phyloP scores from a whole-genome alignment of 2,329 filamentous ascomycete species.

The Scytalidium sp. region DNA sequence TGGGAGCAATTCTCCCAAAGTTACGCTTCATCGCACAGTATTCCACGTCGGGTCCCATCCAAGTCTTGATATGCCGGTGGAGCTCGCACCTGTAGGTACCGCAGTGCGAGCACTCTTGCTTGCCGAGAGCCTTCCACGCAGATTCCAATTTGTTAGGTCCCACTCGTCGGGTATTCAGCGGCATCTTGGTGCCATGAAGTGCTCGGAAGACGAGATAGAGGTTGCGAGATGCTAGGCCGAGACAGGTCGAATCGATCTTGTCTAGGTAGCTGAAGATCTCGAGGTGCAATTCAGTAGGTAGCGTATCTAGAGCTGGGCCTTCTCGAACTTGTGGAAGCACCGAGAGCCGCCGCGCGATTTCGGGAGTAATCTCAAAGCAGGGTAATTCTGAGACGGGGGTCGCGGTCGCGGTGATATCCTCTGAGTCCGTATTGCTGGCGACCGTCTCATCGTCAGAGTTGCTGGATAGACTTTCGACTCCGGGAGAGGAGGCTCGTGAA shows the following conservation, averaged over 20 bases:
- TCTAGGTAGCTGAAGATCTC: conserved; percentile 60
- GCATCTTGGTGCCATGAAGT: conserved; percentile 50
- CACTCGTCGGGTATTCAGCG: conserved; percentile 52
- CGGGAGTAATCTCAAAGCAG: conserved; percentile 17
- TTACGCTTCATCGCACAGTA: conserved; percentile 59
- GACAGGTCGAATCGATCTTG: conserved; percentile 60
- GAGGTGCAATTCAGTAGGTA: conserved; percentile 59
- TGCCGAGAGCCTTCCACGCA: conserved; percentile 60
- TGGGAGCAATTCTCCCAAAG: conserved; percentile 47
- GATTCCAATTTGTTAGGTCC: conserved; percentile 63
- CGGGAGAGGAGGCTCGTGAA: neutral
- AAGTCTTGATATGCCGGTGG: conserved; percentile 57
- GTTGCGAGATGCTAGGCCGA: conserved; percentile 55
- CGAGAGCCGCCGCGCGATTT: conserved; percentile 16
- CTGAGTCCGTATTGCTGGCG: neutral
- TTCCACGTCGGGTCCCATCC: conserved; percentile 55
- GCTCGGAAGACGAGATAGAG: conserved; percentile 57
- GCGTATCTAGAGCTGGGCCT: conserved; percentile 37
- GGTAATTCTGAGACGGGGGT: neutral
- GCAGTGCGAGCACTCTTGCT: conserved; percentile 61
- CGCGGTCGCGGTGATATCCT: neutral
- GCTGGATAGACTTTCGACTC: neutral
- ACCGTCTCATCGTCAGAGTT: neutral
- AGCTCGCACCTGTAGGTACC: conserved; percentile 60
- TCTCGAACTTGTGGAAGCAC: conserved; percentile 9